phyloP scores from a whole-genome alignment of 2,329 filamentous ascomycete species.

The Microsporum audouinii region DNA sequence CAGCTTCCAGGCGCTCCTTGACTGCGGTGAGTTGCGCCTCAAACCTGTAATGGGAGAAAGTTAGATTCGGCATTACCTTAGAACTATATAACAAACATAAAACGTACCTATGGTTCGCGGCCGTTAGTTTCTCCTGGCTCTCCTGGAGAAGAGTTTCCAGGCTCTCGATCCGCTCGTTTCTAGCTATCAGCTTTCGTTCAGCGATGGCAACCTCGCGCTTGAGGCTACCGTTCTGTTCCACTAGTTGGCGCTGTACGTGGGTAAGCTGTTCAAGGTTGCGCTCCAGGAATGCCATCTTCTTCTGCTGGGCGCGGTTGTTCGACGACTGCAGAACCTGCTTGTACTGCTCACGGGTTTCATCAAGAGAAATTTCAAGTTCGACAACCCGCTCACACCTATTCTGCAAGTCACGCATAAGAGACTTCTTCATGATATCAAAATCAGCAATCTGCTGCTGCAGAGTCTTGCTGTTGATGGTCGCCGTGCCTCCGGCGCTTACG shows the following conservation, averaged over 20 bases:
- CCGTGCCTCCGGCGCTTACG: slow-evolving; percentile 48
- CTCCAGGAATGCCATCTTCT: slow-evolving; percentile 99
- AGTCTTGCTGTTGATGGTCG: slow-evolving; percentile 68
- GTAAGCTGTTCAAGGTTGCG: slow-evolving; percentile 96
- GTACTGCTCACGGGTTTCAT: slow-evolving; percentile 96
- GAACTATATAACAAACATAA: neutral
- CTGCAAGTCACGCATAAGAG: slow-evolving; percentile 93
- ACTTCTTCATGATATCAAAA: slow-evolving; percentile 99
- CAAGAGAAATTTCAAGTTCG: slow-evolving; percentile 92
- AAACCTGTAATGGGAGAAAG: slow-evolving; percentile 51
- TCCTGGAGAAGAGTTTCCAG: slow-evolving; percentile 87
- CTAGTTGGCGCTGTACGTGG: slow-evolving; percentile 90
- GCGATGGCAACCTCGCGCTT: slow-evolving; percentile 99
- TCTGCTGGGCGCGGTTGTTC: slow-evolving; percentile 97
- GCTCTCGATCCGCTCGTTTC: slow-evolving; percentile 93
- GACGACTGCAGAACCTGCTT: slow-evolving; percentile 94
- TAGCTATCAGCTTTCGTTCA: slow-evolving; percentile 88
- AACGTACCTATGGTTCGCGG: slow-evolving; percentile 89
- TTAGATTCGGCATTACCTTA: slow-evolving; percentile 7
- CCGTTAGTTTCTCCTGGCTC: slow-evolving; percentile 94
- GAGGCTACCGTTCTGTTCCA: slow-evolving; percentile 90
- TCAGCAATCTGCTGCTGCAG: slow-evolving; percentile 96
- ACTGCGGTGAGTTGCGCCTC: slow-evolving; percentile 93
- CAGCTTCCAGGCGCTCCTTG: slow-evolving; percentile 93
- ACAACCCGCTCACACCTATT: slow-evolving; percentile 97